Evolutionary conservation across 2,329 filamentous ascomycete genomes (phyloP), one percentile per base, ranked within the genome.

Genomic region (Penicillium sp.): DNA sequence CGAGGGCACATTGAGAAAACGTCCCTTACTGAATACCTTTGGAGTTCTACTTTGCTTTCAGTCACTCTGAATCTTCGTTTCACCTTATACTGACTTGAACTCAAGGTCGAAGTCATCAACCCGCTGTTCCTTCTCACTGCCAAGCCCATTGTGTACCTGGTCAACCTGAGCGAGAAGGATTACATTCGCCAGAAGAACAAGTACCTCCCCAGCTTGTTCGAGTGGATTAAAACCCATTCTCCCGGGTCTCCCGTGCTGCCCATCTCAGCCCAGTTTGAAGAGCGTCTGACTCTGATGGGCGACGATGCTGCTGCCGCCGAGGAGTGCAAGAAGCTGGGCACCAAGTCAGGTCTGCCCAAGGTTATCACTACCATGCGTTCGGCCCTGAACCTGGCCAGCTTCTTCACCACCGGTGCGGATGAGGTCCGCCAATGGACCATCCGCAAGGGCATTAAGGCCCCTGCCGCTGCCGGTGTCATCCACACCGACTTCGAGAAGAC

Each of bases 121-220:
- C 86, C 89, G 57, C 79, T 98, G 16, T 85, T 95, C 72, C 82
- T 98, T 42, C 79, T 98, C 43, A 88, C 88, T 25, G 92, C 93
- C 51, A 98, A 98, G 73, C 90, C 92, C 3, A 89, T 95, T 41
- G 90, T 98, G 52, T 96, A 87, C 72, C 77, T 98, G 29, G 85
- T 96, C 72, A 98, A 98, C 73, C 73, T 98, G 45, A 95, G 87
- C 47, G 93, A 98, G 73, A 89, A 81, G 69, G 92, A 98, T 69
- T 98, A 89, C 67, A 82, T 95, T 61, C 84, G 92, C 60, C 92
- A 96, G 74, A 98, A 96, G 84, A 98, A 98, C 79, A 98, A 98
- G 81, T 81, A 98, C 71, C 79, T 98, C 39, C 79, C 85, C 52
- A 92, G 90, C 72, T 82, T 96, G 53, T 86, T 85, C 44, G 85